These are phyloP conservation scores for Uncinocarpus reesii DNA, from an alignment of 2,329 filamentous ascomycete species.

Conservation along the genomic window DNA sequence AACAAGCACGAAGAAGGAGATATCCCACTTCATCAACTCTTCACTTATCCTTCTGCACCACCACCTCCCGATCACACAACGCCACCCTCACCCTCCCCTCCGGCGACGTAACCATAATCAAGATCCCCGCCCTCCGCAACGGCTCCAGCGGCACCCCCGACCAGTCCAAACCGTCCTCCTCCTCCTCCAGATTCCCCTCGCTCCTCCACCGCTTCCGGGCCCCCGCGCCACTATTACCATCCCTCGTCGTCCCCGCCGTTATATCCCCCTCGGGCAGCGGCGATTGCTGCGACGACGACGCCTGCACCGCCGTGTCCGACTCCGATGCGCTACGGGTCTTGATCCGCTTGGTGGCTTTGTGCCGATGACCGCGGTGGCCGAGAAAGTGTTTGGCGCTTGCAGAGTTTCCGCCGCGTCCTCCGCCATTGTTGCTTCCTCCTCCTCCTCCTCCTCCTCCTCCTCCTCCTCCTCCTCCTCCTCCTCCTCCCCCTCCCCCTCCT, in stretches of 20 bases:
- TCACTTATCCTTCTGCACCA: background rate
- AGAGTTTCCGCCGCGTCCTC: too few species aligned
- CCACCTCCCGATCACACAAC: slow-evolving; percentile 13
- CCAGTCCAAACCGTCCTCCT: slow-evolving; percentile 1
- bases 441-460: too few species aligned
- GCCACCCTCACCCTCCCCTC: slow-evolving; percentile 15
- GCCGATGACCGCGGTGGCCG: background rate
- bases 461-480: too few species aligned
- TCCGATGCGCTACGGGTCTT: background rate
- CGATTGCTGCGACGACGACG: too few species aligned
- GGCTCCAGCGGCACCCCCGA: slow-evolving; percentile 10
- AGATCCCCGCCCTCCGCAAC: slow-evolving; percentile 15
- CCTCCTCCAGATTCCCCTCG: background rate
- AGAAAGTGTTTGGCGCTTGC: background rate
- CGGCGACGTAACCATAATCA: slow-evolving; percentile 17
- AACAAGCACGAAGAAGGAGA: too few species aligned
- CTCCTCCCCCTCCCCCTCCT: too few species aligned
- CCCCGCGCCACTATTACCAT: too few species aligned
- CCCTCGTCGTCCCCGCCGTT: too few species aligned
- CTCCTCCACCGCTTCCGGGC: background rate
- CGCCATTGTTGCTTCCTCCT: too few species aligned
- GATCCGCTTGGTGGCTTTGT: background rate
- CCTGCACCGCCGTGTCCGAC: background rate
- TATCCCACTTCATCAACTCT: too few species aligned
- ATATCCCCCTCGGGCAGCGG: too few species aligned